Evolutionary conservation across 2,329 filamentous ascomycete species (phyloP).

Genomic region (Thermothelomyces thermophilus): DNA sequence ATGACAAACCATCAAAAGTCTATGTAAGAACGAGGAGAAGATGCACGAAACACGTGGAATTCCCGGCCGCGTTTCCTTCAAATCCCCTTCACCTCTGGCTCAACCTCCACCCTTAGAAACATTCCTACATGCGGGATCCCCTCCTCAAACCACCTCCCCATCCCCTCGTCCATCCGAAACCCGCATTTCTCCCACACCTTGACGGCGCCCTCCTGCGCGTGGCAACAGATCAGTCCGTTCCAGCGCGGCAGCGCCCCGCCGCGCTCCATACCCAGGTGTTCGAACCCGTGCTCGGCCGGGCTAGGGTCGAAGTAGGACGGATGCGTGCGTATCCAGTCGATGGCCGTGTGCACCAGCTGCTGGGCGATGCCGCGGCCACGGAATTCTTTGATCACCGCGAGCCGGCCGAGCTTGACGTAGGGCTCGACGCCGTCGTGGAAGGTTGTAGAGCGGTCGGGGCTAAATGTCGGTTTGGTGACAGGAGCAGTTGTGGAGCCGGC

Average conservation of each 20-base stretch:
- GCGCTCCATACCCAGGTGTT: conserved; percentile 36
- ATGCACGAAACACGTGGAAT: neutral
- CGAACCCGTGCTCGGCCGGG: conserved; percentile 39
- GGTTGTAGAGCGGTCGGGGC: conserved; percentile 40
- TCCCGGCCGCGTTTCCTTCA: neutral
- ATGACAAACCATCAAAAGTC: neutral
- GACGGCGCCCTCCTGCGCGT: conserved; percentile 65
- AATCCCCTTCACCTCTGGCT: neutral
- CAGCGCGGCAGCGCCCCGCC: conserved; percentile 48
- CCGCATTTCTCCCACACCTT: conserved; percentile 64
- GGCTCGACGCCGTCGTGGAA: conserved; percentile 59
- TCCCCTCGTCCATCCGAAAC: conserved; percentile 63
- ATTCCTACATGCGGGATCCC: conserved; percentile 82
- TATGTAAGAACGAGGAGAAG: neutral
- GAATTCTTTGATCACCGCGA: conserved; percentile 63
- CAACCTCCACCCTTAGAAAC: conserved; percentile 48
- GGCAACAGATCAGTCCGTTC: conserved; percentile 69
- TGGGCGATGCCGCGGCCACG: conserved; percentile 59
- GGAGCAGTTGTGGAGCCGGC: too few relatives aligned
- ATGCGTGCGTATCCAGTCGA: conserved; percentile 62
- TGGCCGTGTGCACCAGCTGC: conserved; percentile 58
- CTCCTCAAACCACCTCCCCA: conserved; percentile 78
- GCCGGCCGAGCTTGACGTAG: conserved; percentile 74
- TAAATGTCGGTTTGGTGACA: conserved; percentile 13
- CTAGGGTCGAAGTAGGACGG: conserved; percentile 48